phyloP scores from a whole-genome alignment of 192 early-diverging fungal genomes.

The Mycoemilia scoparia region DNA sequence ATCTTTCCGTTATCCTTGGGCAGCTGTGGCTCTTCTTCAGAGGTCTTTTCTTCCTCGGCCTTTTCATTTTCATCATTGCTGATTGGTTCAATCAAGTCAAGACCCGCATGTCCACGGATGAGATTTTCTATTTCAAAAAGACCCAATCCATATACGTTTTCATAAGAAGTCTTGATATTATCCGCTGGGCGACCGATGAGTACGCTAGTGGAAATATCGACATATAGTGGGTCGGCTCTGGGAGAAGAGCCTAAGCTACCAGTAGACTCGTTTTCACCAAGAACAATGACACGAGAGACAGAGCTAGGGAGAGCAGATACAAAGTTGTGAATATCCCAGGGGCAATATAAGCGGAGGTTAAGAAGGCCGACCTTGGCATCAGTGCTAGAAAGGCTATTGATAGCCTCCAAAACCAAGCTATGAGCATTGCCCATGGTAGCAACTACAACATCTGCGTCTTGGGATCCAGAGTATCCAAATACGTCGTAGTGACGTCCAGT shows the following conservation, averaged over 20 bases:
- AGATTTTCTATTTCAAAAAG: background rate
- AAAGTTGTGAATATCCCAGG: conserved; percentile 66
- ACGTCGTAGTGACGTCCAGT: conserved; percentile 46
- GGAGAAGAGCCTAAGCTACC: conserved; percentile 13
- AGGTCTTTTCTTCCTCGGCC: background rate
- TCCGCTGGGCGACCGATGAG: conserved; percentile 30
- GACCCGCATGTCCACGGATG: conserved; percentile 6
- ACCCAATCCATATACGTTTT: conserved; percentile 6
- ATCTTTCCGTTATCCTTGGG: background rate
- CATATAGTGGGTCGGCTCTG: conserved; percentile 45
- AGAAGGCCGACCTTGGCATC: conserved; percentile 44
- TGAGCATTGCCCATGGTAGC: conserved; percentile 53
- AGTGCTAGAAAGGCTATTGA: conserved; percentile 18
- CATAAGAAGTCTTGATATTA: conserved; percentile 1
- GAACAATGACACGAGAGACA: conserved; percentile 48
- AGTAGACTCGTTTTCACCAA: conserved; percentile 38
- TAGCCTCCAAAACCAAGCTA: conserved; percentile 28
- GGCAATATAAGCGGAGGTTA: conserved; percentile 59
- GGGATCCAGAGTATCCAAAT: conserved; percentile 68
- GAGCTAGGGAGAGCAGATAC: conserved; percentile 44
- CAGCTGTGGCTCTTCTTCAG: background rate
- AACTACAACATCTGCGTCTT: conserved; percentile 55
- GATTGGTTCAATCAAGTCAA: background rate
- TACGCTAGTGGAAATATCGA: conserved; percentile 56
- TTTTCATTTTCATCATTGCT: background rate